Percentiles rank a stretch among this genome's conserved stretches.
Conservation (phyloP, 2,329 filamentous ascomycete species). For the Ophiostoma ulmi region DNA sequence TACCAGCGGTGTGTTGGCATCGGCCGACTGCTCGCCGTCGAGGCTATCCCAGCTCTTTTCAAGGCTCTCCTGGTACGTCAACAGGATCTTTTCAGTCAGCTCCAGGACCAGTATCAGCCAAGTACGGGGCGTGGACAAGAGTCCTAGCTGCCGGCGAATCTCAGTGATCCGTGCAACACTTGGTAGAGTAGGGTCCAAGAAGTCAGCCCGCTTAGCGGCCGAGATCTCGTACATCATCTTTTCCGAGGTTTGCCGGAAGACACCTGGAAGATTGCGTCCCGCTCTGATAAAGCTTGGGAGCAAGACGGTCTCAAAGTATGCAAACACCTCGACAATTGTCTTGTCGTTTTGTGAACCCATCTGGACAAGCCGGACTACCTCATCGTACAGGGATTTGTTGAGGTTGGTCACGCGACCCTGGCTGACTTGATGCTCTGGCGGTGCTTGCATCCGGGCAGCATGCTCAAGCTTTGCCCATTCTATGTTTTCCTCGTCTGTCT, state of each 20-base stretch:
- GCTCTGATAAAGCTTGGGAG: conserved; percentile 32
- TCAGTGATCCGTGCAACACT: conserved; percentile 38
- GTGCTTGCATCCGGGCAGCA: neutral
- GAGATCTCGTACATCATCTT: conserved; percentile 34
- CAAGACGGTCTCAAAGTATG: conserved; percentile 34
- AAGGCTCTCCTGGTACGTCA: conserved; percentile 23
- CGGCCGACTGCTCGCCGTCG: neutral
- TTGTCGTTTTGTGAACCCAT: conserved; percentile 30
- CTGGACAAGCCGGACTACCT: conserved; percentile 31
- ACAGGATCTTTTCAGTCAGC: conserved; percentile 31
- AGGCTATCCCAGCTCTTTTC: conserved; percentile 18
- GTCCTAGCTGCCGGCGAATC: conserved; percentile 35
- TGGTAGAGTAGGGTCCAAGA: conserved; percentile 34
- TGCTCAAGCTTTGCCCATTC: conserved; percentile 10
- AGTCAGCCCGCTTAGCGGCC: conserved; percentile 34
- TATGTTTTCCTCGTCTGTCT: neutral
- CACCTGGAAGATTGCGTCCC: conserved; percentile 31
- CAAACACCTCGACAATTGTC: conserved; percentile 29
- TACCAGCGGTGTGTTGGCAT: neutral
- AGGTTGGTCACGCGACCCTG: conserved; percentile 11
- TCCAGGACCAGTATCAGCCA: conserved; percentile 37
- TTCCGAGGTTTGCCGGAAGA: conserved; percentile 33
- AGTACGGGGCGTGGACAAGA: conserved; percentile 32
- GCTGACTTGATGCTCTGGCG: conserved; percentile 6
- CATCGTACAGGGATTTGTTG: conserved; percentile 31